Base-by-base conservation (phyloP, 2,329 filamentous ascomycete species). In the Pseudopithomyces chartarum region DNA sequence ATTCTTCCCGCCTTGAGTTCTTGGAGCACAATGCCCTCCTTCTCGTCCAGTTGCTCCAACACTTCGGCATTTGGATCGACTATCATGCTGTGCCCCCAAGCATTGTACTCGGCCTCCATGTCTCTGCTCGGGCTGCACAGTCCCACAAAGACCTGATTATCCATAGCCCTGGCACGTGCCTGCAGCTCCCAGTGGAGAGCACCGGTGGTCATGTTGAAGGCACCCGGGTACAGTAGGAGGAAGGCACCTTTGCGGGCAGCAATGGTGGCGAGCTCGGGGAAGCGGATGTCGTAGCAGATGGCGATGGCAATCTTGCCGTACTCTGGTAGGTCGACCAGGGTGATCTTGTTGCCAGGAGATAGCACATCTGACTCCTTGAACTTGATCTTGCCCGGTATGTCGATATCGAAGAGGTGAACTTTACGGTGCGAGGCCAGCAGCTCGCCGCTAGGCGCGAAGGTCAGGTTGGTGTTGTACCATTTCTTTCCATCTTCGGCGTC, bases 231-330 rank as follows among this genome's bases (percentile, higher is more conserved):
- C 17, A 98, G 75, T 52, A 98, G 85, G 44, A 91, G 83, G 76
- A 99, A 99, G 56, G 87, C 90, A n/a, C 90, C 92, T 64, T 87
- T 87, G 32, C 95, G 84, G 19, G 94, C 91, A 0, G 94, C 94
- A 55, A 98, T 89, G 73, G 87, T 95, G 2, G 92, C 95, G 11
- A 97, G 82, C 79, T 98, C 95, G 0, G 95, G 94, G 80, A 99
- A 99, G 39, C 95, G 91, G 54, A 99, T 53, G 78, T 99, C 95
- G 79, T 99, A 99, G 84, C 95, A 99, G 73, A 99, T 98, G 32
- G 91, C 93, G 3, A 99, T 81, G 4, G 86, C 92, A 60, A 99
- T 85, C 74, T 86, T 89, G 57, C 95, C 95, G 76, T 96, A 97
- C 63, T 90, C 92, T 2, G 93, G 91, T 29, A 97, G 81, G 63